Evolutionary conservation across 306 rosid genomes (phyloP).

Genomic region (Sicyos baderoa): DNA sequence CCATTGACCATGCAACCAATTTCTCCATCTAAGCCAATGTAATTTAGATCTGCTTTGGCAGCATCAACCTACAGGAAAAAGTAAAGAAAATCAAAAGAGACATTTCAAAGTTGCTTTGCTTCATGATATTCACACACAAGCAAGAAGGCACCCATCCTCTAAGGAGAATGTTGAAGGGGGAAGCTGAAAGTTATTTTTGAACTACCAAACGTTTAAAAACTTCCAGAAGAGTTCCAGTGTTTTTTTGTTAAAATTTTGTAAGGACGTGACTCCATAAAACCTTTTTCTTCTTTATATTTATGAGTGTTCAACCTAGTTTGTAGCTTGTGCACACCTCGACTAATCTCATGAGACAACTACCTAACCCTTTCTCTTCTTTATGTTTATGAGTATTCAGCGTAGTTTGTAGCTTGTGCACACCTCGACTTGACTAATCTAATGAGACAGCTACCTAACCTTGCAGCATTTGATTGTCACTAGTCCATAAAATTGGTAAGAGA

Average conservation of each 20-base stretch:
- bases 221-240: not conserved
- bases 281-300: too few species aligned
- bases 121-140: not conserved
- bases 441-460: too few species aligned
- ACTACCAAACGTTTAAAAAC: not conserved
- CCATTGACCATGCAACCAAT: slow-evolving; percentile 99
- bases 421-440: too few species aligned
- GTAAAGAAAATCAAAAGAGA: slow-evolving; percentile 22
- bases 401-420: too few species aligned
- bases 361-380: too few species aligned
- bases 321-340: not conserved
- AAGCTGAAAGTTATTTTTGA: too few species aligned
- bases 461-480: not conserved
- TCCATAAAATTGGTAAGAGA: not conserved
- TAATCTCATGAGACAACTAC: too few species aligned
- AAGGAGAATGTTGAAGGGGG: not conserved
- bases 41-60: slow-evolving; percentile 89
- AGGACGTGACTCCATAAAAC: not conserved
- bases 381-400: too few species aligned
- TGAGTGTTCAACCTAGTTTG: too few species aligned
- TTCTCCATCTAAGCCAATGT: slow-evolving; percentile 96
- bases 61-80: slow-evolving; percentile 62
- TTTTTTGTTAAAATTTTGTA: too few species aligned
- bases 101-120: not conserved
- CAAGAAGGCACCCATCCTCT: not conserved